Conservation (phyloP, 2,329 filamentous ascomycete genomes). For the Cladosporium sp. region DNA sequence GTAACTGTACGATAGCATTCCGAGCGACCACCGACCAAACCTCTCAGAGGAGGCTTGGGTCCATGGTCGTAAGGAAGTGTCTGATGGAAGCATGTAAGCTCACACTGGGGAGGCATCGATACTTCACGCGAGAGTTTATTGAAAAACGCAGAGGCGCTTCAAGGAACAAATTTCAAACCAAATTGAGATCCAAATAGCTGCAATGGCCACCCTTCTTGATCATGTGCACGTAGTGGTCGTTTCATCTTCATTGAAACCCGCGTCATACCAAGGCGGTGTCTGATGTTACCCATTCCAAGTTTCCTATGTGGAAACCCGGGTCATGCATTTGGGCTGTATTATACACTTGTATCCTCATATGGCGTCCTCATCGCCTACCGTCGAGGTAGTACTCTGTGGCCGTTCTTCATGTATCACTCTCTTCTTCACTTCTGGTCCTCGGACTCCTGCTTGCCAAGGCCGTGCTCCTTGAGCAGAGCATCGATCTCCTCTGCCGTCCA, state of each 20-base stretch:
- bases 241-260: background rate
- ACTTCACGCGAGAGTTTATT: background rate
- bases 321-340: constrained; percentile 19
- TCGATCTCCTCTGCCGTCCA: constrained; percentile 98
- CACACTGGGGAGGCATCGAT: background rate
- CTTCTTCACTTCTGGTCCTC: constrained; percentile 17
- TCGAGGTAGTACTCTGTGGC: background rate
- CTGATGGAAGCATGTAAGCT: background rate
- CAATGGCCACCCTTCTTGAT: background rate
- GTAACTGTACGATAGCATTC: background rate
- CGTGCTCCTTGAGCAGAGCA: constrained; percentile 89
- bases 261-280: background rate
- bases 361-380: constrained; percentile 10
- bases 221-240: background rate
- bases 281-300: background rate
- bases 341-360: constrained; percentile 19
- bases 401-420: background rate
- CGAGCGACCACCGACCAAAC: background rate
- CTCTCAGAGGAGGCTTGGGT: background rate
- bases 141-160: background rate
- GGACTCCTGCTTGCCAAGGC: constrained; percentile 78
- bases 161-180: background rate
- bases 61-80: background rate
- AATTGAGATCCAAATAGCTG: background rate
- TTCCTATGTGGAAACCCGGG: background rate